Base-by-base conservation (phyloP, 163 green algal species). In the Chlorella variabilis region DNA sequence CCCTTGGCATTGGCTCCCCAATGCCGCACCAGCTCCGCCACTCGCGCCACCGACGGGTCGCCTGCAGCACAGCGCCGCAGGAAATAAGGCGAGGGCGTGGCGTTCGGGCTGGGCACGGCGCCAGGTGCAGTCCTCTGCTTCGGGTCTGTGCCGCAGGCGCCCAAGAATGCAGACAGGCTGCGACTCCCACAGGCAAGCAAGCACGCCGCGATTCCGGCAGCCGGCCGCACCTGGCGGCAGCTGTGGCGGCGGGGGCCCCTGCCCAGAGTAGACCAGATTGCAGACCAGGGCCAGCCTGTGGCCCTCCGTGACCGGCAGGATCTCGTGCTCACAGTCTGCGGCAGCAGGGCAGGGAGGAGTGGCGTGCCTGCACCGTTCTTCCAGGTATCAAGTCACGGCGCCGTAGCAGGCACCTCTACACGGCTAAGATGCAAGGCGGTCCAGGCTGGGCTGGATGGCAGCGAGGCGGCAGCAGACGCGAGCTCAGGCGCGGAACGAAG, bases 241-340 rank as follows among this genome's bases (percentile, higher is more conserved):
- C 3, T 9, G 7, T 2, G 63, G 63, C 36, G 36, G 63, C 2
- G 21, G 25, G 11, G 66, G 38, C 25, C 66, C 39, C 66, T 20
- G 21, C 15, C 66, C 66, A 15, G 38, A 20, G 9, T 18, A 54
- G 2, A 54, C 38, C 39, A 74, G 39, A 25, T 74, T 74, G 66
- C 56, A 74, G 1, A 54, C 41, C 2, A 74, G 66, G 23, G 25
- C 27, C 39, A 74, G 9, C 18, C 66, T 36, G 27, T 74, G 66
- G 39, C 66, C 66, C 13, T 17, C 15, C 23, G 21, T 54, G 21
- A 74, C 38, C 1, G 66, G 66, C 23, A 74, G 66, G 21, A 74
- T 33, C 27, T 74, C 66, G 21, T 74, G 66, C 66, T 74, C 39
- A 41, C 66, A 74, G 66, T 58, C 66, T 74, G 66, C 1, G 27